Percentiles rank a stretch among this genome's conserved stretches.
phyloP scores from a whole-genome alignment of 495 filamentous ascomycete species.

The Talaromyces borbonicus region DNA sequence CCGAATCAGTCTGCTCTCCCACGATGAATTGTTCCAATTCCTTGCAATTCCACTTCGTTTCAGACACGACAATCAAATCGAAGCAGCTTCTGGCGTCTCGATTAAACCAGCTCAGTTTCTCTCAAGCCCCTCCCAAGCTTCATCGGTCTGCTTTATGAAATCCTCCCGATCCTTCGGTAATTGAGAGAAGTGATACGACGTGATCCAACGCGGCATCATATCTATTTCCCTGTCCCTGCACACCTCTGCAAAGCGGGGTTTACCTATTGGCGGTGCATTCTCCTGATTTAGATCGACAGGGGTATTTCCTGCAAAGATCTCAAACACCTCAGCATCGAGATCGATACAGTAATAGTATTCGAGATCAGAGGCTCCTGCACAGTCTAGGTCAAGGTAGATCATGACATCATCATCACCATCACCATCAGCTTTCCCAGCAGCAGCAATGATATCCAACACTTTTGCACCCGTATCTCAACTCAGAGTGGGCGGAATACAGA shows the following conservation, averaged over 20 bases:
- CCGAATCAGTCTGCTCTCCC: too few species aligned
- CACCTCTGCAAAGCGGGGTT: constrained; percentile 5
- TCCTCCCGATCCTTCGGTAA: constrained; percentile 3
- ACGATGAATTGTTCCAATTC: too few species aligned
- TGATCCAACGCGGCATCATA: constrained; percentile 2
- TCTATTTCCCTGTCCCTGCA: background rate
- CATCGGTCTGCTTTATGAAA: background rate
- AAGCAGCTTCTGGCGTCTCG: too few species aligned
- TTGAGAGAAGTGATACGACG: background rate
- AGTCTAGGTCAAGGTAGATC: background rate
- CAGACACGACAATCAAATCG: too few species aligned
- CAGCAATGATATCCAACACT: constrained; percentile 8
- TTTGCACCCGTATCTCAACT: constrained; percentile 5
- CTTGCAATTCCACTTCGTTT: too few species aligned
- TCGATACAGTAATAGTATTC: constrained; percentile 10
- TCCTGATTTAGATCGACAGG: background rate
- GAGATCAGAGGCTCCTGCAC: constrained; percentile 4
- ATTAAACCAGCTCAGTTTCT: too few species aligned
- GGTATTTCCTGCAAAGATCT: constrained; percentile 4
- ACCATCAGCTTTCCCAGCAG: background rate
- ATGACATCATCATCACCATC: constrained; percentile 1
- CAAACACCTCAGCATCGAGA: constrained; percentile 9
- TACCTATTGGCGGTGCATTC: background rate
- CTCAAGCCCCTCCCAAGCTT: background rate
- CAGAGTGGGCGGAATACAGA: background rate